Evolutionary conservation across 352 stramenopile genomes (phyloP).

Genomic region (Phytophthora aleatoria): DNA sequence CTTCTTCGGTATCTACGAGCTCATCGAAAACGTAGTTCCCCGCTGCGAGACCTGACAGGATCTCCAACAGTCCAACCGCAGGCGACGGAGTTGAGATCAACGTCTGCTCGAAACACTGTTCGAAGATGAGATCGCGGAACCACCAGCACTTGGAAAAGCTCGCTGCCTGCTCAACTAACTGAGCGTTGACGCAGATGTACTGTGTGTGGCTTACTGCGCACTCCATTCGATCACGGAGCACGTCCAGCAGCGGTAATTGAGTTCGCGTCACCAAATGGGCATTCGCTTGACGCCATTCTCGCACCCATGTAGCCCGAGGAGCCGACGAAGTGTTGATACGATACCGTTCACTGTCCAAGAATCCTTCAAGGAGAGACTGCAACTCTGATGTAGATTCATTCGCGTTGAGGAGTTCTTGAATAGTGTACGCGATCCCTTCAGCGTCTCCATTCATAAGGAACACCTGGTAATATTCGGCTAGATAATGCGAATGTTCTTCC

Average conservation of each 20-base stretch:
- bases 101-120: conserved; percentile 33
- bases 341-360: conserved; percentile 40
- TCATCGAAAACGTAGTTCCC: conserved; percentile 42
- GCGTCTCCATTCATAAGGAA: conserved; percentile 53
- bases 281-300: conserved; percentile 70
- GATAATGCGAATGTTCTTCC: conserved; percentile 22
- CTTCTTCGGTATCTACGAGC: conserved; percentile 42
- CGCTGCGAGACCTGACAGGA: conserved; percentile 33
- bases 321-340: conserved; percentile 23
- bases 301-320: conserved; percentile 39
- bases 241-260: conserved; percentile 20
- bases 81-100: conserved; percentile 5
- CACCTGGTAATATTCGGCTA: conserved; percentile 44
- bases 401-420: conserved; percentile 30
- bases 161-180: conserved; percentile 36
- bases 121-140: conserved; percentile 40
- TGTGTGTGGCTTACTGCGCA: conserved; percentile 46
- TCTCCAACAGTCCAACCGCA: conserved; percentile 35
- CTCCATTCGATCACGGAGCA: conserved; percentile 44
- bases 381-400: conserved; percentile 18
- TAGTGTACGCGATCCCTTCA: conserved; percentile 49
- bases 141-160: conserved; percentile 62
- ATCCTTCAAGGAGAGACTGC: conserved; percentile 46
- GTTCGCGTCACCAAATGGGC: conserved; percentile 31
- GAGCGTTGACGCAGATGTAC: conserved; percentile 39